Evolutionary conservation across 129 eudicot species (phyloP), one percentile per base, ranked within the genome.

Genomic region (Artemisia argyi): DNA sequence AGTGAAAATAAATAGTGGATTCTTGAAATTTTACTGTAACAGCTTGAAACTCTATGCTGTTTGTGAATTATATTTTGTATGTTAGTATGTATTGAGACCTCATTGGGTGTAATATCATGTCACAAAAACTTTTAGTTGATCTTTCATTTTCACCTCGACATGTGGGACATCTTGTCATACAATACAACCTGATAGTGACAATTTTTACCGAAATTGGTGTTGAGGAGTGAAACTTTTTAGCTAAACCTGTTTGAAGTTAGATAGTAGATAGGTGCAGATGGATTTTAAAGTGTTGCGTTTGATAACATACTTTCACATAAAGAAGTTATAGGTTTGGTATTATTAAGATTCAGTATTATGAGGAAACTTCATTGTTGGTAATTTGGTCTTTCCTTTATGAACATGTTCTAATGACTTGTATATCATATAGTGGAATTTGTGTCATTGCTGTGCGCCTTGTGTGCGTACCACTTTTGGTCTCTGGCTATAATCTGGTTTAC

Each of bases 1-100:
- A 63, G 73, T 78, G 66, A 53, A 70, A 69, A 51, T 53, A 46
- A 63, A 78, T 65, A 71, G 62, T 28, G 44, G 72, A 53, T 70
- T 77, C 65, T 42, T 71, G 76, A 52, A 64, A 44, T 65, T 64
- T 71, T 71, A 62, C 53, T 30, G 17, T 63, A 42, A 42, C 62
- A 16, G 61, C 65, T 53, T 53, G 18, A 44, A 69, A 55, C 39
- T 44, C 16, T 28, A 62, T 51, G 58, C 28, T 52, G 50, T 26
- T 53, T 24, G 66, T 46, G 63, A 51, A 16, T 48, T 68, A 0
- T 53, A 19, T 60, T 60, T 10, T 30, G 14, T 39, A 39, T 39
- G 1, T 39, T 39, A 8, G 46, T 39, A 32, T 65, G 73, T 75
- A 59, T 24, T 39, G 10, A 59, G 22, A 18, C 57, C 13, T 20